Evolutionary conservation across 495 filamentous ascomycete genomes (phyloP), one percentile per base, ranked within the genome.

Genomic region (Lasiosphaeriaceae sp.): DNA sequence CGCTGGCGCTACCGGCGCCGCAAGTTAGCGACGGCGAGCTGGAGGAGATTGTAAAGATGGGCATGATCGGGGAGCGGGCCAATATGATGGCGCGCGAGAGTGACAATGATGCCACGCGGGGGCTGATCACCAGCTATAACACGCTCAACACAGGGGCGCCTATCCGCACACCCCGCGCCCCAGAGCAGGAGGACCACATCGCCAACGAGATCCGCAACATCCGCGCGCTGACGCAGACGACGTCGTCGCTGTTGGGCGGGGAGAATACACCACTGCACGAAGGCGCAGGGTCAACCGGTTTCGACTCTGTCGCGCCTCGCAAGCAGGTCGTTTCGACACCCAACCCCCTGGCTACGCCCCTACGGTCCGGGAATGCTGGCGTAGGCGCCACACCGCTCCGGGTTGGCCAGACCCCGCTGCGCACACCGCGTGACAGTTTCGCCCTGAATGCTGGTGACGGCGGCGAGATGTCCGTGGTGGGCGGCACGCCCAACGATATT

Each of bases 11-110:
- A 37, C 94, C 94, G 11, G 76, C 86, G 4, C 94, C 94, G 19
- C 94, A 98, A 74, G 92, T 98, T 54, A 85, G 87, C 66, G 94
- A 97, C 61, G 78, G 84, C 31, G 94, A 98, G 71, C 81, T 98
- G 61, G 94, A 98, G 67, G 92, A 96, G 65, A 97, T 98, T 66
- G 92, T 98, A 45, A 98, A 98, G 72, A 95, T 97, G 91, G 95
- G 94, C 24, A 88, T 96, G 86, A 83, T 90, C 48, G 94, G 91
- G 35, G 91, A 96, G 61, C 87, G 86, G 58, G 94, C 92, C n/a
- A 90, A 84, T 65, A 76, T 80, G 48, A 68, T 88, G 66, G 89
- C 88, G 21, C 83, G 83, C 11, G 84, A 85, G 47, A 89, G 90
- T 67, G 92, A 96, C 58, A 91, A 90, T 50, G 87, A 90, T 57